Evolutionary conservation across 495 filamentous ascomycete species (phyloP).

Genomic region (Parachaetomium inaequale): DNA sequence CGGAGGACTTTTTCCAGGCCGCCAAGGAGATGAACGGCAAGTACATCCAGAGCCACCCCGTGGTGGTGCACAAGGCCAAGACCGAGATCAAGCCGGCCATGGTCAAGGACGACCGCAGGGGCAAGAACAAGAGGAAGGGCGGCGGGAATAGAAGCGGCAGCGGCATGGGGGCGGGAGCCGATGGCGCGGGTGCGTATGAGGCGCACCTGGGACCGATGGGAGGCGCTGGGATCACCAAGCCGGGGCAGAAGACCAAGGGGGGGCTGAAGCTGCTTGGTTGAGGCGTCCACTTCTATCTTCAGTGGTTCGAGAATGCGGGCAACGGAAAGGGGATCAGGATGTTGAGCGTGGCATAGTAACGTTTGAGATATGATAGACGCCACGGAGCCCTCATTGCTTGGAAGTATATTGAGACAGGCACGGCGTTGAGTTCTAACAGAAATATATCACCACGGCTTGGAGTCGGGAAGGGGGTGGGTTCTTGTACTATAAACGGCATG

Average conservation of each 20-base stretch:
- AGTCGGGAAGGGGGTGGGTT: background rate
- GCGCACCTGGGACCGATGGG: constrained; percentile 45
- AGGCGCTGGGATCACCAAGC: constrained; percentile 71
- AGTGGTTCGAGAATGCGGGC: background rate
- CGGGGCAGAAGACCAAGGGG: constrained; percentile 72
- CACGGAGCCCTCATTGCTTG: no score
- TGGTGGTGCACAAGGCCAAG: constrained; percentile 77
- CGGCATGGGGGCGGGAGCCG: constrained; percentile 27
- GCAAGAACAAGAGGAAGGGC: constrained; percentile 34
- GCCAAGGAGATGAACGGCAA: constrained; percentile 98
- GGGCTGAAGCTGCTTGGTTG: constrained; percentile 75
- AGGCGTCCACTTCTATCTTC: background rate
- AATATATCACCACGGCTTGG: background rate
- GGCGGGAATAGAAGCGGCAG: constrained; percentile 36
- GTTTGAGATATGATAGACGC: background rate
- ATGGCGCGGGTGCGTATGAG: constrained; percentile 36
- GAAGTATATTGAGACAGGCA: no score
- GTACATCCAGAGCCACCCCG: constrained; percentile 96
- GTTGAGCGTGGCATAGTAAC: no score
- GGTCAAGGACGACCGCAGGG: constrained; percentile 40
- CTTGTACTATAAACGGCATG: background rate
- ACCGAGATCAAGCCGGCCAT: constrained; percentile 79
- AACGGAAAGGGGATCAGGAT: no score
- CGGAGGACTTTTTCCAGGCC: constrained; percentile 91
- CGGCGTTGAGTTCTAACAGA: background rate